A percentile compares a stretch with the other conserved stretches of the same genome.
Evolutionary conservation across 1,284 basidiomycete species (phyloP).

Genomic region (Chondrostereum purpureum): DNA sequence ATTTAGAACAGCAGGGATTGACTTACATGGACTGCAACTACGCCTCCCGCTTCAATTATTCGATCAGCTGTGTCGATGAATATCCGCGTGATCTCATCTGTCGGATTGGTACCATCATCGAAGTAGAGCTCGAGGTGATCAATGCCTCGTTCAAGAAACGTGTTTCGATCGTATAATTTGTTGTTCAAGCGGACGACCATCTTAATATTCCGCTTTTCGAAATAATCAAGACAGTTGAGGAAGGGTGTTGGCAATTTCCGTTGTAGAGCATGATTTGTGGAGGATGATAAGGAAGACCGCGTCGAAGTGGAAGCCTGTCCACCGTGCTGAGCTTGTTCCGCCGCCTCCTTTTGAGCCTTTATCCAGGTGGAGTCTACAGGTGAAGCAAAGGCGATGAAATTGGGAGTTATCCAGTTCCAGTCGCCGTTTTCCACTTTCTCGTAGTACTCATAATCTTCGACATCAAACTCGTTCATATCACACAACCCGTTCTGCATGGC

Average conservation of each 20-base stretch:
- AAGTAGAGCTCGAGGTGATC: conserved; percentile 93
- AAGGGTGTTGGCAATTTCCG: conserved; percentile 74
- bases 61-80: conserved; percentile 86
- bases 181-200: conserved; percentile 96
- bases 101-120: conserved; percentile 97
- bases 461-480: conserved; percentile 87
- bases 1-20: conserved; percentile 12
- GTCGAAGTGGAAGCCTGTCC: conserved; percentile 17
- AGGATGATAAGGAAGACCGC: conserved; percentile 24
- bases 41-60: conserved; percentile 71
- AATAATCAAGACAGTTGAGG: conserved; percentile 87
- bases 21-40: conserved; percentile 84
- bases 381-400: conserved; percentile 94
- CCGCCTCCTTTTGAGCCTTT: conserved; percentile 61
- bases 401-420: conserved; percentile 93
- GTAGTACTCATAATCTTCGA: conserved; percentile 88
- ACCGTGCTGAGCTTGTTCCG: conserved; percentile 26
- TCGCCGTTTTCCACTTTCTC: conserved; percentile 97
- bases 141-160: conserved; percentile 85
- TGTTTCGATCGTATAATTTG: conserved; percentile 82
- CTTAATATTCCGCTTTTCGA: conserved; percentile 81
- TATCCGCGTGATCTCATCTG: conserved; percentile 86
- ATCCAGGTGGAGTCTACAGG: conserved; percentile 79
- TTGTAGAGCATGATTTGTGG: conserved; percentile 54
- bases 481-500: conserved; percentile 86